phyloP scores from a whole-genome alignment of 192 early-diverging fungal species.

The Coemansia sp. region DNA sequence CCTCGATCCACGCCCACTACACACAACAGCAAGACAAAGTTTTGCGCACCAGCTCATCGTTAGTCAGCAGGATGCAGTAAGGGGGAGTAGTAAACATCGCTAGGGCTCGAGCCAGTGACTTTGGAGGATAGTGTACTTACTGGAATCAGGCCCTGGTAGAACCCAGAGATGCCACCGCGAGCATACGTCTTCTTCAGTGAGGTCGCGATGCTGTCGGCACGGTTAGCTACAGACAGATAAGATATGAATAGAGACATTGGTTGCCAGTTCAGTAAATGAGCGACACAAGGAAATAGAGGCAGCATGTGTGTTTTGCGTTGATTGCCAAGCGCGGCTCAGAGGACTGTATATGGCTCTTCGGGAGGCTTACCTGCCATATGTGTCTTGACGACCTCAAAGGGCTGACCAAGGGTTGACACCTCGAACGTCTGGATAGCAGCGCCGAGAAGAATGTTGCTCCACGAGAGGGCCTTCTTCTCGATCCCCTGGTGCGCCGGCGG shows the following conservation, averaged over 20 bases:
- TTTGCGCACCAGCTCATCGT: too few relatives aligned
- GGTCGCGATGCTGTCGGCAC: slow-evolving; percentile 72
- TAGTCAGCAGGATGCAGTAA: not conserved
- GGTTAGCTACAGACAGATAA: slow-evolving; percentile 61
- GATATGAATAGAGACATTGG: not conserved
- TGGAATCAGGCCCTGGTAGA: slow-evolving; percentile 92
- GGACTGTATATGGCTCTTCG: not conserved
- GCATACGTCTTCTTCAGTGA: slow-evolving; percentile 76
- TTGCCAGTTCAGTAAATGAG: not conserved
- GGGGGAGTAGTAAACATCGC: too few relatives aligned
- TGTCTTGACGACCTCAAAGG: slow-evolving; percentile 96
- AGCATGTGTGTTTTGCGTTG: too few relatives aligned
- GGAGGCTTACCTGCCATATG: slow-evolving; percentile 71
- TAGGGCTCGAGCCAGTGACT: too few relatives aligned
- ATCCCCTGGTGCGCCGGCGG: slow-evolving; percentile 23
- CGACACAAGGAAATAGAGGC: too few relatives aligned
- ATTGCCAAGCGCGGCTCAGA: too few relatives aligned
- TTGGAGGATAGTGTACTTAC: slow-evolving; percentile 30
- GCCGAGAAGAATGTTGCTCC: slow-evolving; percentile 82
- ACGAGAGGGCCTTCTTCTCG: slow-evolving; percentile 86
- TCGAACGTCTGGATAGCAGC: slow-evolving; percentile 91
- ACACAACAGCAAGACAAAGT: too few relatives aligned
- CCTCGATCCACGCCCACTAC: slow-evolving; percentile 78
- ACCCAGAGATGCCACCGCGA: slow-evolving; percentile 86
- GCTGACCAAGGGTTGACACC: slow-evolving; percentile 88